Percentiles rank a stretch among this genome's conserved stretches.
Evolutionary conservation across 176 grass and related monocot species (phyloP).

Genomic region (Hsuehochloa calcarea): DNA sequence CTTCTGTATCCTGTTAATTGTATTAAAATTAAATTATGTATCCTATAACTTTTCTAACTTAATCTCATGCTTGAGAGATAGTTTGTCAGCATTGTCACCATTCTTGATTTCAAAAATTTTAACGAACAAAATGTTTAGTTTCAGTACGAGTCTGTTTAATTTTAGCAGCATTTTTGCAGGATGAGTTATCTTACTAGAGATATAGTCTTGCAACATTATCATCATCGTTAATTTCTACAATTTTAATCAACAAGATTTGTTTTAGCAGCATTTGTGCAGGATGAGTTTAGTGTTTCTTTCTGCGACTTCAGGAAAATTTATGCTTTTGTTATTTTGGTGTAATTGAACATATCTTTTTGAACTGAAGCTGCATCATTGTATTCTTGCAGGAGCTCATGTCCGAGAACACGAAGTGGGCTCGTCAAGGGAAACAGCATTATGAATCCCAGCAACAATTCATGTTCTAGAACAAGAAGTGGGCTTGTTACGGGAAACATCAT

Average conservation of each 20-base stretch:
- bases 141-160: background rate
- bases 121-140: background rate
- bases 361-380: background rate
- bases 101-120: background rate
- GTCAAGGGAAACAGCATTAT: slow-evolving; percentile 22
- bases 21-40: background rate
- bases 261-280: background rate
- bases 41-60: background rate
- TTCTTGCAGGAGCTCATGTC: background rate
- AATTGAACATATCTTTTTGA: slow-evolving; percentile 22
- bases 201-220: background rate
- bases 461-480: slow-evolving; percentile 43
- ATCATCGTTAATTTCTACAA: background rate
- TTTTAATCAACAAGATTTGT: background rate
- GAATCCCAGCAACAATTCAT: slow-evolving; percentile 5
- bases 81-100: background rate
- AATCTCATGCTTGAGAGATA: background rate
- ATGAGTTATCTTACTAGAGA: background rate
- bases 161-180: background rate
- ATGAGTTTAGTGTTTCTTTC: background rate
- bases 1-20: background rate
- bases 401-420: slow-evolving; percentile 3
- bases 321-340: slow-evolving; percentile 2
- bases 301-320: slow-evolving; percentile 1
- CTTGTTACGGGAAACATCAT: slow-evolving; percentile 28